phyloP scores from a whole-genome alignment of 75 land plant genomes.

The Picea glauca region DNA sequence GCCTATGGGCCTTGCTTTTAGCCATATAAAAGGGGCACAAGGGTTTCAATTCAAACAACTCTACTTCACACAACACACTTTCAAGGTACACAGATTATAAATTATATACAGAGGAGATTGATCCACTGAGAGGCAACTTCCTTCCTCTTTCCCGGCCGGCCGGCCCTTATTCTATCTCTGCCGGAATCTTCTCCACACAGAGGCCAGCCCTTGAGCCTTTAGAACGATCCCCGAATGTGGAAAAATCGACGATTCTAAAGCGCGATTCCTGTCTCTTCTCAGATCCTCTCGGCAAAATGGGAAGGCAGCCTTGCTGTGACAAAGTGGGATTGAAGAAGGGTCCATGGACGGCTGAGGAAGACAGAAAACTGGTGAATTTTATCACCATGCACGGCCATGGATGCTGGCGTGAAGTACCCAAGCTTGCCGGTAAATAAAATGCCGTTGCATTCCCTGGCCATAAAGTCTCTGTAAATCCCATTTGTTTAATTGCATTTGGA shows the following conservation, averaged over 20 bases:
- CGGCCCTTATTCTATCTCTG: background rate
- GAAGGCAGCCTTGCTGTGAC: slow-evolving; percentile 32
- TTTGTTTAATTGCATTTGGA: background rate
- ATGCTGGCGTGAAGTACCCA: slow-evolving; percentile 30
- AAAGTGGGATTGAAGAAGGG: slow-evolving; percentile 30
- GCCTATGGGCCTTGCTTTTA: background rate
- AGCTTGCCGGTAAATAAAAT: slow-evolving; percentile 18
- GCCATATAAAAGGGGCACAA: background rate
- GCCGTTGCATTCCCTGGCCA: background rate
- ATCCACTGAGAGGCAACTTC: no score
- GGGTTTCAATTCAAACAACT: background rate
- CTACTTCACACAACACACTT: no score
- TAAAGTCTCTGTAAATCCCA: background rate
- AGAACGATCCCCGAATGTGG: background rate
- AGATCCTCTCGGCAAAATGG: background rate
- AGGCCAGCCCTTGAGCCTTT: background rate
- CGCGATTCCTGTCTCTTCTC: background rate
- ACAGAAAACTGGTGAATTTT: slow-evolving; percentile 23
- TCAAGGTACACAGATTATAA: no score
- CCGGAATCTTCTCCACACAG: background rate
- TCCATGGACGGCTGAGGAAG: slow-evolving; percentile 30
- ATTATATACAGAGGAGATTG: no score
- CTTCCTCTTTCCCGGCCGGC: background rate
- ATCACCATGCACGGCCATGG: slow-evolving; percentile 27
- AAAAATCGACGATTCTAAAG: background rate